Base-by-base conservation (phyloP, 1,284 basidiomycete genomes). In the Chondrostereum purpureum region DNA sequence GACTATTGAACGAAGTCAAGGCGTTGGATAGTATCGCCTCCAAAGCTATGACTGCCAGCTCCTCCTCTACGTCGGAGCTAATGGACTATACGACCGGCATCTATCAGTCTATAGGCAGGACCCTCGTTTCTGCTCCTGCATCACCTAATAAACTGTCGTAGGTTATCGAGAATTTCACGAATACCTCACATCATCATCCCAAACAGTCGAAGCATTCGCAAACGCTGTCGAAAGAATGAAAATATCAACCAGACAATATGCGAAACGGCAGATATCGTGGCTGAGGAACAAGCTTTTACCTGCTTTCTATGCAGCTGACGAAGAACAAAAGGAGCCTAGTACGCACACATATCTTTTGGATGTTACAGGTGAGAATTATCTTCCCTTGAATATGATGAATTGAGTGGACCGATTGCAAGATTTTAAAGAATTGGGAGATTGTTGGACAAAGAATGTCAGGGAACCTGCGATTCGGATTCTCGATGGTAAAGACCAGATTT, bases 211-310 rank as follows among this genome's bases (percentile, higher is more conserved):
- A 42, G 56, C 65, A 4, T 90, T 88, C 54, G 49, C 62, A 5
- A 63, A 67, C 14, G 89, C 88, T 0, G 67, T 91, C 1, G 80
- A 86, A 33, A 73, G 74, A 16, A 97, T 92, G 79, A 96, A 98
- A 63, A 63, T 77, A 0, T 84, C 86, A 0, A 99, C 95, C 1
- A 70, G 89, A 14, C 88, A 92, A 63, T 99, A 99, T 58, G 92
- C 96, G 0, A 92, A 88, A 60, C 75, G 83, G 14, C 96, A 99
- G 61, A 72, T 93, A 31, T 83, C 85, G 41, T 99, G 96, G 96
- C 83, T 99, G 43, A 76, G 80, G 33, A 93, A 92, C 59, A 94
- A 96, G 63, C 66, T 99, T 4, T 61, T 97, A 6, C 93, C 93
- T 1, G 84, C 81, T 1, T 69, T 89, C 2, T 59, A 75, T 24